Base-by-base conservation (phyloP, 2,329 filamentous ascomycete genomes). In the Colletotrichum trifolii region DNA sequence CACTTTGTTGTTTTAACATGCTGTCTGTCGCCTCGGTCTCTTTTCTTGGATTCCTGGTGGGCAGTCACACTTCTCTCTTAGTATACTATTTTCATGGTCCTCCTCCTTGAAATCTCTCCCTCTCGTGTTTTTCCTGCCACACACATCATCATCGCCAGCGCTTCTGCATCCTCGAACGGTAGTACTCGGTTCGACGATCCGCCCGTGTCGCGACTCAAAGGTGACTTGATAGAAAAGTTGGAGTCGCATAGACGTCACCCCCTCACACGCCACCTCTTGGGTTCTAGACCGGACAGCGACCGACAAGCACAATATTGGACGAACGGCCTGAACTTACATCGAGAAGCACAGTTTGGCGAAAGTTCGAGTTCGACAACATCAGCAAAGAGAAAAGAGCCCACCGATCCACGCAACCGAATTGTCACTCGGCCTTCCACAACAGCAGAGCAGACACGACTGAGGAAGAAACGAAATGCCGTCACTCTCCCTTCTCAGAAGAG, bases 401-500 rank as follows among this genome's bases (percentile, higher is more conserved):
- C 25, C 25, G 25, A 25, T 4, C 25, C 25, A 54, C 49, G 42
- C 63, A 46, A 36, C 45, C 13, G 38, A 43, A 46, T 13, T 12
- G 46, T 17, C 35, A 35, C 50, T 55, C 46, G 47, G 55, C 50
- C 53, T 53, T 43, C 38, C 52, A 12, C 38, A 38, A 13, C 47
- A 56, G 9, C 11, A 38, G 46, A 38, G 35, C 11, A 38, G 46
- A 38, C 25, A 36, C 53, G 53, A 65, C 63, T 54, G 9, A 10
- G 42, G 46, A 5, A 35, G 34, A 43, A 45, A 11, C 47, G 64
- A 66, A 43, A 78, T 78, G 75, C 75, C 74, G 43, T 73, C 74
- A 15, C 71, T 78, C 43, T 73, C 74, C 34, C 69, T 74, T 8
- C 68, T 74, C 59, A 74, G 72, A 55, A 72, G 73, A 17, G 65